Evolutionary conservation across 23 red algal species (phyloP).

Genomic region (Porphyridium purpureum): DNA sequence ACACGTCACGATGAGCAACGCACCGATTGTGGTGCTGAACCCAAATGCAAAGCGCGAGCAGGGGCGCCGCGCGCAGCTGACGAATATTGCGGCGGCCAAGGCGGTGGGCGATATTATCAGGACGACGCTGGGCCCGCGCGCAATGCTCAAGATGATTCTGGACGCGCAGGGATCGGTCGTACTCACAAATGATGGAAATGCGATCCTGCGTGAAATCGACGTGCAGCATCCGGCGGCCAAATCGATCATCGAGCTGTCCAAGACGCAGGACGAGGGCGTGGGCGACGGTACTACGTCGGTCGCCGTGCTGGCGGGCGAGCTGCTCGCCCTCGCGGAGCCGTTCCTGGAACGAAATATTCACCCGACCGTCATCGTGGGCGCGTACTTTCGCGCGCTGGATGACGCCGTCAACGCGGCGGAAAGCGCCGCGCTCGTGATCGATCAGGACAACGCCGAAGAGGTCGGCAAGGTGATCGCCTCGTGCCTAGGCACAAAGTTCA

Average conservation of each 20-base stretch:
- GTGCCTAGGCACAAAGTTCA: conserved; percentile 89
- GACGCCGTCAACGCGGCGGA: conserved; percentile 60
- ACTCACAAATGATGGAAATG: conserved; percentile 92
- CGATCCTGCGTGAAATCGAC: conserved; percentile 91
- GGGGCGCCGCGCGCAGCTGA: conserved; percentile 79
- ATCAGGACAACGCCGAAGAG: conserved; percentile 40
- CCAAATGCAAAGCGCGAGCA: conserved; percentile 67
- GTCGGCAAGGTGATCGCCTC: conserved; percentile 43
- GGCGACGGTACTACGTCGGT: conserved; percentile 98
- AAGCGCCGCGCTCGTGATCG: conserved; percentile 37
- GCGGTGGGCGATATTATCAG: conserved; percentile 91
- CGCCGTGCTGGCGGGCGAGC: conserved; percentile 86
- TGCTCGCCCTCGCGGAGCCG: conserved; percentile 53
- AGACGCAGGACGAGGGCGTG: conserved; percentile 98
- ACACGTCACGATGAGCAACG: too few relatives aligned
- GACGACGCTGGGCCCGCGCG: conserved; percentile 90
- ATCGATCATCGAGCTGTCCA: conserved; percentile 90
- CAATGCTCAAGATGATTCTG: conserved; percentile 98
- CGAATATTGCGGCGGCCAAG: conserved; percentile 87
- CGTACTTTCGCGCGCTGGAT: conserved; percentile 69
- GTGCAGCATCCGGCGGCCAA: conserved; percentile 96
- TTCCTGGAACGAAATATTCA: conserved; percentile 79
- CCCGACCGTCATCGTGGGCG: conserved; percentile 87
- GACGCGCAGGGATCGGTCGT: conserved; percentile 85
- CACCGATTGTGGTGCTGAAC: too few relatives aligned